phyloP scores from a whole-genome alignment of 2,329 filamentous ascomycete species.

The Xylaria multiplex region DNA sequence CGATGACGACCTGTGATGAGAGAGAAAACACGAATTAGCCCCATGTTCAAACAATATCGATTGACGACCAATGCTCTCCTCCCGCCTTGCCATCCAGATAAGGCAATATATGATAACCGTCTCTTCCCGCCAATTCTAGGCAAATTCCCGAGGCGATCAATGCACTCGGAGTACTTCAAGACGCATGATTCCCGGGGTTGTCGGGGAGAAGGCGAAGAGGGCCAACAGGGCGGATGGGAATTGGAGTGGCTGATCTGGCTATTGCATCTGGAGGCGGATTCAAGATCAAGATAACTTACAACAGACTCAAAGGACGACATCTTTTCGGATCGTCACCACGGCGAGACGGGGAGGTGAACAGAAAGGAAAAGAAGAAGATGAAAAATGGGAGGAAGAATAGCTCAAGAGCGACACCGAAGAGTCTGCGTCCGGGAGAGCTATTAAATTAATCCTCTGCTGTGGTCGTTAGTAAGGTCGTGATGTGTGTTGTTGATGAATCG shows the following conservation, averaged over 20 bases:
- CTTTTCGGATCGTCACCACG: slow-evolving; percentile 56
- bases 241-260: background rate
- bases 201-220: slow-evolving; percentile 1
- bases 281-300: slow-evolving; percentile 62
- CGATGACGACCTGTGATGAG: slow-evolving; percentile 85
- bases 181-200: background rate
- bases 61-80: background rate
- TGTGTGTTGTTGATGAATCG: slow-evolving; percentile 46
- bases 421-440: slow-evolving; percentile 45
- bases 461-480: slow-evolving; percentile 47
- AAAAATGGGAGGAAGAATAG: slow-evolving; percentile 42
- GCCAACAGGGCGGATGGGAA: background rate
- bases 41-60: slow-evolving; percentile 26
- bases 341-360: slow-evolving; percentile 39
- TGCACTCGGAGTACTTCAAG: background rate
- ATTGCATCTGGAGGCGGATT: background rate
- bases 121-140: background rate
- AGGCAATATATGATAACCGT: background rate
- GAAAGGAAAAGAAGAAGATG: slow-evolving; percentile 43
- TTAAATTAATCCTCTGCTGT: slow-evolving; percentile 45
- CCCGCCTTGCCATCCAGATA: slow-evolving; percentile 2
- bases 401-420: slow-evolving; percentile 45
- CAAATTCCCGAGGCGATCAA: background rate
- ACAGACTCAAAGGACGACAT: slow-evolving; percentile 77
- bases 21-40: slow-evolving; percentile 49